Evolutionary conservation across 73 alveolate genomes (phyloP), one percentile per base, ranked within the genome.

Genomic region (Paramecium octaurelia): DNA sequence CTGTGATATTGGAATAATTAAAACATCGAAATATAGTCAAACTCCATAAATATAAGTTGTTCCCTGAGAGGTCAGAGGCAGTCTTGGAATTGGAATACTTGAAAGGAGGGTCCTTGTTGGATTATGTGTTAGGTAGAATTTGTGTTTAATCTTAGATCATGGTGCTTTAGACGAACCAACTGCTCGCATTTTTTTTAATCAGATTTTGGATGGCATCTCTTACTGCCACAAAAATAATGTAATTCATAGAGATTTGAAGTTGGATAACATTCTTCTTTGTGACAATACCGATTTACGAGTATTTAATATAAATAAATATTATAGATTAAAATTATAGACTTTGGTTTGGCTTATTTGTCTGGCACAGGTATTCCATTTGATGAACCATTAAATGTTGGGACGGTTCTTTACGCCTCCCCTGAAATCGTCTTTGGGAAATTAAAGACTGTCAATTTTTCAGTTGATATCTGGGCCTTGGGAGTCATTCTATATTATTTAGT

Each of bases 71-170:
- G 42, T 86, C 86, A 44, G 77, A 86, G 29, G 93, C 77, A 29
- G 86, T 86, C 3, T 48, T 86, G 8, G 77, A 97, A 44, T 95
- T 94, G 80, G 99, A 98, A 93, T 92, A 85, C 31, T 86, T 93
- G 34, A 29, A 85, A 64, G 99, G 99, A 16, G 99, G 99, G 4
- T 98, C 97, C 46, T 85, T 97, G 58, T 88, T 97, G 34, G 97
- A 96, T 44, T 92, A 95, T 57, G 88, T 97, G 3, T 27, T 64
- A 64, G 84, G 84, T 64, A 64, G 84, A 64, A 64, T 54, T 54
- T 54, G 69, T 54, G 6, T n/a, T 54, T 5, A 64, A 27, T 64
- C 48, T 31, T 64, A 64, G 84, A 64, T 31, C 84, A 64, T 64
- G 84, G 84, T 34, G 50, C 84, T 8, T 31, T 64, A 34, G 46